A percentile compares a stretch with the other conserved stretches of the same genome.
phyloP scores from a whole-genome alignment of 345 rosid genomes.

The Psidium friedrichsthalianum region DNA sequence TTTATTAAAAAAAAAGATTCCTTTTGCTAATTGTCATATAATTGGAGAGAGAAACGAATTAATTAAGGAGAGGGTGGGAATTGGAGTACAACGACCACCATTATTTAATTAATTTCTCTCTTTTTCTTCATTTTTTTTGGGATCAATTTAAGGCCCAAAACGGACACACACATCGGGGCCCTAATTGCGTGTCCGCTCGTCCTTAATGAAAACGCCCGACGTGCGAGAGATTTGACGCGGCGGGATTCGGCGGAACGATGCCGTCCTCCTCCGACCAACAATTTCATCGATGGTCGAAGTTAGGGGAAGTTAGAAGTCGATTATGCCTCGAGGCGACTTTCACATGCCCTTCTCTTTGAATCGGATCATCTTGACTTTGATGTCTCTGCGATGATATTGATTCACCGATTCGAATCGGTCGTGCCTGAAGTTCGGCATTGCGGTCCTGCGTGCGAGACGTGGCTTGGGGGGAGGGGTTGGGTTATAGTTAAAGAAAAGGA shows the following conservation, averaged over 20 bases:
- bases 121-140: background rate
- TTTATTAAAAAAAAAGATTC: too few species aligned
- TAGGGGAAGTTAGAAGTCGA: background rate
- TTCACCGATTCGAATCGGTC: background rate
- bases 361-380: background rate
- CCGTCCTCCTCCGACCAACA: background rate
- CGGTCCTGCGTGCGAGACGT: too few species aligned
- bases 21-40: background rate
- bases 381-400: background rate
- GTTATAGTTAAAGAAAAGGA: background rate
- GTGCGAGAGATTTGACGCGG: background rate
- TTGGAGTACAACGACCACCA: background rate
- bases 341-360: background rate
- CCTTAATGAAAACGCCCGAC: background rate
- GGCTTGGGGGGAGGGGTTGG: too few species aligned
- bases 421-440: background rate
- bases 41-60: background rate
- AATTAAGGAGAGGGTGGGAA: background rate
- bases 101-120: background rate
- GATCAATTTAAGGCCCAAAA: background rate
- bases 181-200: background rate
- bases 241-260: background rate
- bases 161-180: background rate
- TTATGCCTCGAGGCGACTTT: too few species aligned
- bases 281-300: background rate